Evolutionary conservation across 169 alveolate genomes (phyloP).

Genomic region (Plasmodium knowlesi): DNA sequence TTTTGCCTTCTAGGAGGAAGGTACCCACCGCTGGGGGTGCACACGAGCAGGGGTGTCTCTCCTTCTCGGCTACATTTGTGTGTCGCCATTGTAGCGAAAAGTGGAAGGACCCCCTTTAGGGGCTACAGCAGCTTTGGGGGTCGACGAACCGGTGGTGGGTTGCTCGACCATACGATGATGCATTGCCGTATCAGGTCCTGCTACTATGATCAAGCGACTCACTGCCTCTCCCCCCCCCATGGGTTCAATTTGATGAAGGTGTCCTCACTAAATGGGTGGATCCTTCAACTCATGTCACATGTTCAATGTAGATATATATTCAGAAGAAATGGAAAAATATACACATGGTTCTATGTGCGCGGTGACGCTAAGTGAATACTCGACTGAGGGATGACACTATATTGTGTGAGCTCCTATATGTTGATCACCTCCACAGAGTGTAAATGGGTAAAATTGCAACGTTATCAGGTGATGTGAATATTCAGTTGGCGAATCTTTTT

Average conservation of each 20-base stretch:
- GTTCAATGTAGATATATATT: neutral
- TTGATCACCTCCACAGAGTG: neutral
- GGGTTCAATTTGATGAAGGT: neutral
- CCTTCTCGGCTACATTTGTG: neutral
- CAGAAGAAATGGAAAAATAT: neutral
- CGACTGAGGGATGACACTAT: neutral
- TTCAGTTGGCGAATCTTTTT: neutral
- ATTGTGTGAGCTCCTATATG: neutral
- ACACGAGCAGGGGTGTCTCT: neutral
- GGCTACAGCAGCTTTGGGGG: neutral
- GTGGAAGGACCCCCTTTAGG: neutral
- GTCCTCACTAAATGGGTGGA: neutral
- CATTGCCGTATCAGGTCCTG: neutral
- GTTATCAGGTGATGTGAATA: neutral
- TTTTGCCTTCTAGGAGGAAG: neutral
- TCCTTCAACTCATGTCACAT: neutral
- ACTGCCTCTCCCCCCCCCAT: neutral
- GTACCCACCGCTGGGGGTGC: too few species aligned
- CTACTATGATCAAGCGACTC: neutral
- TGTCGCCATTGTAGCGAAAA: neutral
- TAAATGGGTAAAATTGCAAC: neutral
- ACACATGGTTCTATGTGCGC: neutral
- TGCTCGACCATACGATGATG: neutral
- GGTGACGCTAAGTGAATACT: neutral
- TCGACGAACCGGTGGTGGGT: neutral